Evolutionary conservation across 176 grass and related monocot species (phyloP).

Genomic region (Echinochloa phyllopogon): DNA sequence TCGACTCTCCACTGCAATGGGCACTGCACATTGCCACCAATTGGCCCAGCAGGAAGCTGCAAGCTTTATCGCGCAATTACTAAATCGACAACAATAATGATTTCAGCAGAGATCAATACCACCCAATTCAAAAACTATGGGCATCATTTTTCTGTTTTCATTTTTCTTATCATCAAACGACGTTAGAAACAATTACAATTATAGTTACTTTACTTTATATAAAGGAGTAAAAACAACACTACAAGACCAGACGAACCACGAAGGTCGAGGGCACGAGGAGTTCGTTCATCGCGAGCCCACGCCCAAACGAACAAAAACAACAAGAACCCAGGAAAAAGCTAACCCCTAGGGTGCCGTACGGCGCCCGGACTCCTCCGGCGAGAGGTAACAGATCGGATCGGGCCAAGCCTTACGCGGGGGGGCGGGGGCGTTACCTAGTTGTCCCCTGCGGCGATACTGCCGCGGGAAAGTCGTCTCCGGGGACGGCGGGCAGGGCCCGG

Average conservation of each 20-base stretch:
- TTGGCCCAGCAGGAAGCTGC: not conserved
- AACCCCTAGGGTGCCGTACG: slow-evolving; percentile 8
- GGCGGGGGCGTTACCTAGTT: not conserved
- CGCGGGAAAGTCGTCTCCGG: not conserved
- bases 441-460: slow-evolving; percentile 5
- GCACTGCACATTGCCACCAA: not conserved
- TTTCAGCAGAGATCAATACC: not conserved
- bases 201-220: not conserved
- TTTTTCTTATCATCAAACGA: not conserved
- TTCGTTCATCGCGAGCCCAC: not conserved
- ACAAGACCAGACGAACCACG: not conserved
- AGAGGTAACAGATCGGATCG: slow-evolving; percentile 5
- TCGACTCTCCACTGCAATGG: not conserved
- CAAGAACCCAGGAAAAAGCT: not conserved
- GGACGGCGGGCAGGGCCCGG: not conserved
- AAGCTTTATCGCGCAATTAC: not conserved
- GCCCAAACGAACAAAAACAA: not conserved
- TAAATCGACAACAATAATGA: not conserved
- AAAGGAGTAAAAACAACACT: not conserved
- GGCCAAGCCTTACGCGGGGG: not conserved
- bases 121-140: not conserved
- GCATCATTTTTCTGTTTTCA: not conserved
- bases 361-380: not conserved
- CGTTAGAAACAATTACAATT: not conserved
- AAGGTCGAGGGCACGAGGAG: not conserved